Percentiles rank a stretch among this genome's conserved stretches.
These are phyloP conservation scores for Kwoniella europaea DNA, from an alignment of 768 basidiomycete species.

Conservation along the genomic window DNA sequence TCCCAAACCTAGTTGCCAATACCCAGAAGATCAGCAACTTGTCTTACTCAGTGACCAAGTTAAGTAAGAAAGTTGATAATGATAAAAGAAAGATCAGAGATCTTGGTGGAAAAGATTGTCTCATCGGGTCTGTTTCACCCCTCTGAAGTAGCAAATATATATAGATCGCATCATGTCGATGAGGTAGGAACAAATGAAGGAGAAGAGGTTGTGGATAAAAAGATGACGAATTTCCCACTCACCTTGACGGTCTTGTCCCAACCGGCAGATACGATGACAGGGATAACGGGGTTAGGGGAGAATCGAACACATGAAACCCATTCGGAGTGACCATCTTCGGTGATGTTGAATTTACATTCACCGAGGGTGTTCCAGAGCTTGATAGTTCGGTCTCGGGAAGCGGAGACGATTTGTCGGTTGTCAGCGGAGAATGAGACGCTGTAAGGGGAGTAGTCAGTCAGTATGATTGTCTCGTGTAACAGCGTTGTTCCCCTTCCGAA, in stretches of 20 bases:
- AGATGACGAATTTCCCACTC: conserved; percentile 48
- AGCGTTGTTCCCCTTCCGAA: background rate
- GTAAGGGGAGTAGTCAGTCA: background rate
- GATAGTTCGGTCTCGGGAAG: conserved; percentile 94
- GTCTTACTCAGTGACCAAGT: conserved; percentile 14
- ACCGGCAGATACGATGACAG: conserved; percentile 97
- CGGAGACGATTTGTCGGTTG: conserved; percentile 99
- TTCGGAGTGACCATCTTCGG: conserved; percentile 96
- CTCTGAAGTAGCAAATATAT: conserved; percentile 95
- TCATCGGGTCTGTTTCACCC: conserved; percentile 67
- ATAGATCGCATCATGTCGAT: conserved; percentile 62
- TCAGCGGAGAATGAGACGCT: conserved; percentile 97
- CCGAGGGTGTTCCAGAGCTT: conserved; percentile 99
- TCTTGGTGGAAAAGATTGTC: conserved; percentile 79
- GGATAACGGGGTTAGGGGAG: conserved; percentile 95
- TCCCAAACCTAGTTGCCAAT: conserved; percentile 83
- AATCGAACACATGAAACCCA: conserved; percentile 99
- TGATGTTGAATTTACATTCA: conserved; percentile 99
- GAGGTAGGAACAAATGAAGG: background rate
- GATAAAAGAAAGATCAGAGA: conserved; percentile 66
- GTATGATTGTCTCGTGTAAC: background rate
- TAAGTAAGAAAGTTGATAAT: conserved; percentile 60
- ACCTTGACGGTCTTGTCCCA: conserved; percentile 99
- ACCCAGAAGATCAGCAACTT: conserved; percentile 1
- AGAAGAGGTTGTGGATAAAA: conserved; percentile 21